These are phyloP conservation scores for Candida tibetensis DNA, from an alignment of 805 yeast species.

Conservation along the genomic window DNA sequence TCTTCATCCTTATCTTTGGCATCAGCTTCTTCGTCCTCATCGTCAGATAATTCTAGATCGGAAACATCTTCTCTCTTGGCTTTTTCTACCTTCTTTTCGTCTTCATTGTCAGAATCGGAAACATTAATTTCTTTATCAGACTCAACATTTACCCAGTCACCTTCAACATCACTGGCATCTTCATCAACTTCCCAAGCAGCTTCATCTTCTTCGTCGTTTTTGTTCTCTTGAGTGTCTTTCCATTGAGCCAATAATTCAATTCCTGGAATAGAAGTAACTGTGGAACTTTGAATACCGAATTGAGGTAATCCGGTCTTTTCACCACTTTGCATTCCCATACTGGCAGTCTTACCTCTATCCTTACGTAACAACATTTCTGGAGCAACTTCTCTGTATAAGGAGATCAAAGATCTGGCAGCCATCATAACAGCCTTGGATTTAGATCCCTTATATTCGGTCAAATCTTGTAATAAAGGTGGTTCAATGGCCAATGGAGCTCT, in stretches of 20 bases:
- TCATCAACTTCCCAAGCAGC: conserved; percentile 61
- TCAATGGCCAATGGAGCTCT: conserved; percentile 96
- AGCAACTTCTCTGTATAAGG: conserved; percentile 89
- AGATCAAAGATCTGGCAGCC: conserved; percentile 87
- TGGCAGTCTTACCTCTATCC: conserved; percentile 91
- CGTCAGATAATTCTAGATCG: conserved; percentile 26
- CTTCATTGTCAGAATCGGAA: conserved; percentile 48
- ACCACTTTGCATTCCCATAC: conserved; percentile 67
- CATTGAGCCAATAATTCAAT: conserved; percentile 86
- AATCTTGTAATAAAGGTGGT: conserved; percentile 80
- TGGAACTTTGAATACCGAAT: conserved; percentile 71
- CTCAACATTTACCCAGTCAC: conserved; percentile 89
- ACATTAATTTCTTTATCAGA: conserved; percentile 73
- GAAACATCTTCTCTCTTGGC: conserved; percentile 23
- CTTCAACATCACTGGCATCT: conserved; percentile 61
- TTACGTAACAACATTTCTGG: conserved; percentile 91
- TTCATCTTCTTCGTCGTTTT: conserved; percentile 39
- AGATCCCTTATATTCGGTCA: conserved; percentile 86
- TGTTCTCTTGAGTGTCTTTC: conserved; percentile 63
- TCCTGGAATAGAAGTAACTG: conserved; percentile 80
- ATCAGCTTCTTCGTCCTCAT: conserved; percentile 25
- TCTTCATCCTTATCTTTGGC: conserved; percentile 38
- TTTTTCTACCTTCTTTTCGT: conserved; percentile 35
- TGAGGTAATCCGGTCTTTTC: conserved; percentile 51
- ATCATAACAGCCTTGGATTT: conserved; percentile 90